Conservation (phyloP, 2,329 filamentous ascomycete genomes). For the Aspergillus puulaauensis region DNA sequence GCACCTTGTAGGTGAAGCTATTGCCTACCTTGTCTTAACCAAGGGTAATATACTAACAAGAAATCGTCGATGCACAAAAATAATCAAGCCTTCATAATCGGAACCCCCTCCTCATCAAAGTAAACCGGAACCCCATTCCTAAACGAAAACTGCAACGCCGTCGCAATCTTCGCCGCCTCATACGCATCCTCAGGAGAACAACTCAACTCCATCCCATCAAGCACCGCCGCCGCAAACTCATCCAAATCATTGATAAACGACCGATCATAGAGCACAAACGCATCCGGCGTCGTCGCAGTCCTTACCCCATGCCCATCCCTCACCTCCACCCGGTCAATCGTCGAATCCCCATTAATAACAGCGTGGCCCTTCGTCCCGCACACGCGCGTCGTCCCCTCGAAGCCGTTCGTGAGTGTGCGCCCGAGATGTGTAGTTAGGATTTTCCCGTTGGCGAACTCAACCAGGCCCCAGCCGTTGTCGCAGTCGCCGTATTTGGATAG, state of each 20-base stretch:
- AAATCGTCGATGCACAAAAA: too few relatives aligned
- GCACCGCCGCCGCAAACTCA: constrained; percentile 8
- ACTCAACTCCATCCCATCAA: constrained; percentile 1
- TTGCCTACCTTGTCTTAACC: too few relatives aligned
- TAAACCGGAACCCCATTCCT: constrained; percentile 11
- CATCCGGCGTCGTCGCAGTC: background rate
- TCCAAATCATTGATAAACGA: constrained; percentile 6
- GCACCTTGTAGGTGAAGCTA: too few relatives aligned
- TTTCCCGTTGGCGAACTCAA: constrained; percentile 41
- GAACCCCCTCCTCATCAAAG: constrained; percentile 10
- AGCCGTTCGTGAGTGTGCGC: constrained; percentile 38
- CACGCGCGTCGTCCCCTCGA: constrained; percentile 34
- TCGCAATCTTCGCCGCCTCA: constrained; percentile 7
- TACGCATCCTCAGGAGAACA: constrained; percentile 9
- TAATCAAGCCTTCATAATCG: background rate
- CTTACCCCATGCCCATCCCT: background rate
- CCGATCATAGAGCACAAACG: constrained; percentile 7
- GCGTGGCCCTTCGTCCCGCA: constrained; percentile 18
- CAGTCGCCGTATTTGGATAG: constrained; percentile 7
- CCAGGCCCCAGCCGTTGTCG: constrained; percentile 31
- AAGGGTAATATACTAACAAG: too few relatives aligned
- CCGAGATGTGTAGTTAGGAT: constrained; percentile 35
- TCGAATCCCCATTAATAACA: too few relatives aligned
- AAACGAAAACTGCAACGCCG: constrained; percentile 9
- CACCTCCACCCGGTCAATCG: background rate